phyloP scores from a whole-genome alignment of 1,284 basidiomycete genomes.

The Trametes pubescens region DNA sequence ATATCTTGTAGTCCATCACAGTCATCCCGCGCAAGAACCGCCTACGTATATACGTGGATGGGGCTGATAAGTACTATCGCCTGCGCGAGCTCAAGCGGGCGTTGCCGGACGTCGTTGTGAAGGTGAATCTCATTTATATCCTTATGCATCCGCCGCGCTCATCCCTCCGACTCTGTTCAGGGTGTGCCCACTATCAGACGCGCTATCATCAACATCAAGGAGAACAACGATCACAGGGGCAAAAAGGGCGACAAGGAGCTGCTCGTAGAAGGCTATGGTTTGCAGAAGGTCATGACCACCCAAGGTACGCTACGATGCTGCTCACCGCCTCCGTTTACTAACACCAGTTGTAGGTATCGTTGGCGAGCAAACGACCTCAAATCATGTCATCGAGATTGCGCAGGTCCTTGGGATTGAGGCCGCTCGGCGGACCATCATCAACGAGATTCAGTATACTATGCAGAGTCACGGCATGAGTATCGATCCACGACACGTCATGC shows the following conservation, averaged over 20 bases:
- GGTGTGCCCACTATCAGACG: slow-evolving; percentile 88
- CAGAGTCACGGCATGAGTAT: slow-evolving; percentile 98
- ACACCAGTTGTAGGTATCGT: slow-evolving; percentile 53
- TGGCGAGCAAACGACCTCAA: slow-evolving; percentile 92
- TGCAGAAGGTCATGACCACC: slow-evolving; percentile 97
- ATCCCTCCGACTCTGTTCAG: slow-evolving; percentile 46
- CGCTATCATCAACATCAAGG: slow-evolving; percentile 93
- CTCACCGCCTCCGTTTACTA: background rate
- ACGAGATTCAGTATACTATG: slow-evolving; percentile 99
- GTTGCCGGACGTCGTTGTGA: slow-evolving; percentile 87
- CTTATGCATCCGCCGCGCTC: background rate
- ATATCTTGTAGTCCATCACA: slow-evolving; percentile 65
- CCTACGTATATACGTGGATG: slow-evolving; percentile 88
- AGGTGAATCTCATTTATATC: slow-evolving; percentile 55
- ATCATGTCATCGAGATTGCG: slow-evolving; percentile 97
- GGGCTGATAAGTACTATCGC: slow-evolving; percentile 88
- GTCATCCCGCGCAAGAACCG: slow-evolving; percentile 81
- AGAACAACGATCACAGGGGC: slow-evolving; percentile 77
- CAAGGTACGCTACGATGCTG: slow-evolving; percentile 64
- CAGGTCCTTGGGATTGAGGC: slow-evolving; percentile 98
- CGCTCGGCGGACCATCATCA: slow-evolving; percentile 93
- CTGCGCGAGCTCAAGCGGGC: slow-evolving; percentile 86
- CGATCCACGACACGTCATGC: slow-evolving; percentile 98
- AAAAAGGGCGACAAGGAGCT: slow-evolving; percentile 88
- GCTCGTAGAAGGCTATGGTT: slow-evolving; percentile 96